Evolutionary conservation across 805 yeast genomes (phyloP), one percentile per base, ranked within the genome.

Genomic region (Debaryomyces prosopidis): DNA sequence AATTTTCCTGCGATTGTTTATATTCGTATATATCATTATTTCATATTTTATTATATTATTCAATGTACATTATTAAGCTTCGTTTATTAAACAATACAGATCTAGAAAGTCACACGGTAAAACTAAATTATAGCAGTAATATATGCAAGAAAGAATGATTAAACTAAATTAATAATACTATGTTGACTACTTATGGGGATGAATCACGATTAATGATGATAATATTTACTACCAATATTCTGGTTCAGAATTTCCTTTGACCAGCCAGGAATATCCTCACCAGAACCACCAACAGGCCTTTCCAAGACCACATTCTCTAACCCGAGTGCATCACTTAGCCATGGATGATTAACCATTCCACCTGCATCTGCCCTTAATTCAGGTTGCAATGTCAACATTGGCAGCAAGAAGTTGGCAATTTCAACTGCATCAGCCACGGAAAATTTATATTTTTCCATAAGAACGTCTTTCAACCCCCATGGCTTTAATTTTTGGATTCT

Each of bases 221-320:
- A 43, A 20, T 42, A 27, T 19, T 42, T 42, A 18, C 44, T 32
- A 9, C 43, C 37, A 16, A 28, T 44, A 36, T 31, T 34, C 23
- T 31, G 32, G 5, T 44, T 39, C 3, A 33, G 43, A 5, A 47
- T 14, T 62, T 89, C 96, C 46, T 70, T 71, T 23, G 81, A 79
- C 99, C 99, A 94, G 3, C 98, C 99, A 3, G 84, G 82, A 39
- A 94, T 88, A 67, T 89, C 97, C 42, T 80, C 84, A 27, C 97
- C 97, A n/a, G 82, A 67, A 0, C 87, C 85, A 26, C 89, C 89
- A 5, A 84, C 77, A 26, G 84, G 84, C 53, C 97, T 75, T 58
- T 88, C 97, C 4, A 87, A 68, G 3, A 66, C 70, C 11, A 87
- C 80, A 54, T 82, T 75, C 46, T 87, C 94, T 61, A 86, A 74